Evolutionary conservation across 768 basidiomycete species (phyloP).

Genomic region (Mycena indigotica): DNA sequence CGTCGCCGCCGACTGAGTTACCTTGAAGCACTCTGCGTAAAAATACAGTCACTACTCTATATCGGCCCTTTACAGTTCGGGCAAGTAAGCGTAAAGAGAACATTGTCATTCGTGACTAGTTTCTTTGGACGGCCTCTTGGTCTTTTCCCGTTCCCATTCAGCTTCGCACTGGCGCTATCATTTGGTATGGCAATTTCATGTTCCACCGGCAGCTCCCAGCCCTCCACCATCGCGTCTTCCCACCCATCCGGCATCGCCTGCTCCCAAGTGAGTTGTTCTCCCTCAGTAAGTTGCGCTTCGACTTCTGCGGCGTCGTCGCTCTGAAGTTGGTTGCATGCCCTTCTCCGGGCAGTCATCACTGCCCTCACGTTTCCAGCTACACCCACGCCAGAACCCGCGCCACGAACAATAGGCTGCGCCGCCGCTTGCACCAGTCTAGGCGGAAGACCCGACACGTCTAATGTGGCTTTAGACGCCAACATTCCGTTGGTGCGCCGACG

Average conservation of each 20-base stretch:
- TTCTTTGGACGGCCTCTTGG: background rate
- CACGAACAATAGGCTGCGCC: slow-evolving; percentile 56
- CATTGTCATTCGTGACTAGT: background rate
- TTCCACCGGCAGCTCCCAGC: background rate
- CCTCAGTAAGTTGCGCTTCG: slow-evolving; percentile 18
- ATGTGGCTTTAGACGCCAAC: background rate
- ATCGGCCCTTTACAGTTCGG: background rate
- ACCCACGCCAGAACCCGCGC: slow-evolving; percentile 40
- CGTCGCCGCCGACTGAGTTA: background rate
- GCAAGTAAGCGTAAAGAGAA: background rate
- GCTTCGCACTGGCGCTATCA: background rate
- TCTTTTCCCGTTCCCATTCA: background rate
- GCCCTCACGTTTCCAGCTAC: slow-evolving; percentile 52
- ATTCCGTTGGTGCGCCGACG: slow-evolving; percentile 1
- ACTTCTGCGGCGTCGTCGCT: slow-evolving; percentile 3
- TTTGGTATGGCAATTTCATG: background rate
- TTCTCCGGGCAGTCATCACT: slow-evolving; percentile 48
- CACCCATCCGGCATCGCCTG: slow-evolving; percentile 22
- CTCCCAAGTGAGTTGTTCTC: slow-evolving; percentile 42
- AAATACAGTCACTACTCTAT: background rate
- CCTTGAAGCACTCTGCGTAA: background rate
- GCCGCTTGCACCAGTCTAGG: slow-evolving; percentile 44
- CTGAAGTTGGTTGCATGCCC: slow-evolving; percentile 45
- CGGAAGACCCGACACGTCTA: slow-evolving; percentile 34
- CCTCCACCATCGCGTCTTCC: slow-evolving; percentile 5